phyloP scores from a whole-genome alignment of 169 alveolate genomes.

The Plasmodium gallinaceum region DNA sequence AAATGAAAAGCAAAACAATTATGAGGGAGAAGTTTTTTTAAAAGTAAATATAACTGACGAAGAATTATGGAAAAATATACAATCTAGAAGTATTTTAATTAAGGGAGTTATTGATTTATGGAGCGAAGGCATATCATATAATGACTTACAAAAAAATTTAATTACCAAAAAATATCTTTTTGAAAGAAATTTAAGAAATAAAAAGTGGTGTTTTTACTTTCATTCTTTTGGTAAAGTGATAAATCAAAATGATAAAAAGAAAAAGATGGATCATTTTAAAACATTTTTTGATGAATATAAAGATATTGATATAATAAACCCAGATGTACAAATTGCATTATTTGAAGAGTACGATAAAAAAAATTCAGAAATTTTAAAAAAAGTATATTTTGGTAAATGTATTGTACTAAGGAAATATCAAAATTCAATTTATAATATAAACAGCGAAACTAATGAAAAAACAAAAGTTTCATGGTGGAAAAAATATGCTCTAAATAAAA shows the following conservation, averaged over 20 bases:
- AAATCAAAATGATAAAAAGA: constrained; percentile 65
- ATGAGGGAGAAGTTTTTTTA: constrained; percentile 69
- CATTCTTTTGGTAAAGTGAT: constrained; percentile 78
- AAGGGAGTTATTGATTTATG: constrained; percentile 81
- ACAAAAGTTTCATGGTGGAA: constrained; percentile 87
- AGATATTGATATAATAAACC: constrained; percentile 48
- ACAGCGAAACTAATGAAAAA: constrained; percentile 26
- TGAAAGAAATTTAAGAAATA: constrained; percentile 46
- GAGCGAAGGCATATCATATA: constrained; percentile 78
- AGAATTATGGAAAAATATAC: constrained; percentile 68
- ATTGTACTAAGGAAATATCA: constrained; percentile 25
- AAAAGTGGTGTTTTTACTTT: constrained; percentile 73
- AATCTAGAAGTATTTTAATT: constrained; percentile 77
- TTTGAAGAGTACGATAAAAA: constrained; percentile 73
- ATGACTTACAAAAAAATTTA: constrained; percentile 61
- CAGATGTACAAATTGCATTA: constrained; percentile 57
- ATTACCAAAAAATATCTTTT: constrained; percentile 32
- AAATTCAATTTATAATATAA: background rate
- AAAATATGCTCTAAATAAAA: constrained; percentile 89
- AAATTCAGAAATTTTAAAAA: constrained; percentile 52
- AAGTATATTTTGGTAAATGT: constrained; percentile 75
- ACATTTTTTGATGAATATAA: constrained; percentile 18
- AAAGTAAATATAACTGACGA: constrained; percentile 70
- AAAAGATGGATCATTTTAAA: constrained; percentile 65
- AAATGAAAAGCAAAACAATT: constrained; percentile 26